Evolutionary conservation across 768 basidiomycete species (phyloP).

Genomic region (Infundibulicybe gibba): DNA sequence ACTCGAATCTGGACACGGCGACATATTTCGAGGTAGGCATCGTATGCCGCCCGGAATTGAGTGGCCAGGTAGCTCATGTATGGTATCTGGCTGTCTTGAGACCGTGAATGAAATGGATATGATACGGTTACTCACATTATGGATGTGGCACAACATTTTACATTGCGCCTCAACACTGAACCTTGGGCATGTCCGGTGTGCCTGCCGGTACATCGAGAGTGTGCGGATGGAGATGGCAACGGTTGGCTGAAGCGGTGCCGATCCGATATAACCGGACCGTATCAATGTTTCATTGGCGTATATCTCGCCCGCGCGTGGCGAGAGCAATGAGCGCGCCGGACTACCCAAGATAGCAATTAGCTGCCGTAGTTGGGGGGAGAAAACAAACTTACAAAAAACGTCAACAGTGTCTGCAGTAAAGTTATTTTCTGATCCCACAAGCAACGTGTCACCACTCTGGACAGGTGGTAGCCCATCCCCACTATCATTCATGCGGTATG

Average conservation of each 20-base stretch:
- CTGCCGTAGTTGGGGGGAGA: too few relatives aligned
- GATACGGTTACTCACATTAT: too few relatives aligned
- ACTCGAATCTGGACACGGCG: not conserved
- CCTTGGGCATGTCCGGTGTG: constrained; percentile 6
- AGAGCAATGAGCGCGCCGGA: not conserved
- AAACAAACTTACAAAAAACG: too few relatives aligned
- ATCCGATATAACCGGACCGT: constrained; percentile 6
- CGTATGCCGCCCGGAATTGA: constrained; percentile 2
- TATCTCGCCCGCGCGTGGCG: not conserved
- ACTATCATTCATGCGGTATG: not conserved
- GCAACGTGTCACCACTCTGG: not conserved
- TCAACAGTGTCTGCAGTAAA: too few relatives aligned
- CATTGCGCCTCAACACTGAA: constrained; percentile 8
- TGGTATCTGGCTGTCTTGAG: too few relatives aligned
- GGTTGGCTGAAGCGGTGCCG: constrained; percentile 6
- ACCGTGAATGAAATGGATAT: constrained; percentile 2
- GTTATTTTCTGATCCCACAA: not conserved
- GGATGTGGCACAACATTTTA: constrained; percentile 7
- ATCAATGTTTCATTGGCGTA: constrained; percentile 8
- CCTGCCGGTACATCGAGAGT: constrained; percentile 3
- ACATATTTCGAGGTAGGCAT: constrained; percentile 9
- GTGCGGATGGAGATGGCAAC: constrained; percentile 4
- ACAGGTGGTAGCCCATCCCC: not conserved
- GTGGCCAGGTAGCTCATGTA: too few relatives aligned
- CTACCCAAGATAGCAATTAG: not conserved